Evolutionary conservation across 78 protist genomes (phyloP).

Genomic region (Mastigamoeba balamuthi): DNA sequence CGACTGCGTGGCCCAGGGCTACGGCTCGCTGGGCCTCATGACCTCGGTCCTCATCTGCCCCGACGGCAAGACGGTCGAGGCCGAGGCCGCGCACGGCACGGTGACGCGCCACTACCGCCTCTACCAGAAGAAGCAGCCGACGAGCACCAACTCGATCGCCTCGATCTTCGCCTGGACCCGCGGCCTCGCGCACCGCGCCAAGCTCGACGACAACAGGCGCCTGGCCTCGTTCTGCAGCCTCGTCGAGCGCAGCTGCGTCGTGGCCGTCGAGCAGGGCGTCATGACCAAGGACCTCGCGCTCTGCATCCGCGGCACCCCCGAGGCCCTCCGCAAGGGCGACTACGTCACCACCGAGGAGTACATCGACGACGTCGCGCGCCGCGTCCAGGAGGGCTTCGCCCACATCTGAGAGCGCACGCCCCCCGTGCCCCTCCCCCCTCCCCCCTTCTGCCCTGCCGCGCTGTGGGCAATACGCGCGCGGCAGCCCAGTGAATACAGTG

Average conservation of each 20-base stretch:
- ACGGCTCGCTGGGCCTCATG: constrained; percentile 90
- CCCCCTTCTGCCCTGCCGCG: too few species aligned
- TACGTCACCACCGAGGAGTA: neutral
- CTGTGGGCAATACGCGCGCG: too few species aligned
- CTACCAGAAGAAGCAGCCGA: constrained; percentile 72
- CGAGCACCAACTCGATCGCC: constrained; percentile 87
- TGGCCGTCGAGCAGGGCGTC: constrained; percentile 40
- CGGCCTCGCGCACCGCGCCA: constrained; percentile 78
- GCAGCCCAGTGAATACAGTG: too few species aligned
- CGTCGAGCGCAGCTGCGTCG: constrained; percentile 51
- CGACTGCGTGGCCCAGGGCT: constrained; percentile 87
- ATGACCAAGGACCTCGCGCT: constrained; percentile 83
- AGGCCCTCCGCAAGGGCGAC: neutral
- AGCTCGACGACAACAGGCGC: constrained; percentile 65
- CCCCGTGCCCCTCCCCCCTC: too few species aligned
- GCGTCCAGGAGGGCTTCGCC: too few species aligned
- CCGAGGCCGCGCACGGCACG: constrained; percentile 95
- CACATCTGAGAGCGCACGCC: too few species aligned
- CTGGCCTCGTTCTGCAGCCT: constrained; percentile 24
- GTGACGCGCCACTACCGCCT: constrained; percentile 86
- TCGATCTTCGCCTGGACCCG: constrained; percentile 92
- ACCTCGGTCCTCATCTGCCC: constrained; percentile 80
- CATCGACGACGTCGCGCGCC: neutral
- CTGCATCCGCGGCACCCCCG: constrained; percentile 25
- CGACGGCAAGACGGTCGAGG: constrained; percentile 79